phyloP scores from a whole-genome alignment of 1,284 basidiomycete species.

The Lentinula novae-zelandiae region DNA sequence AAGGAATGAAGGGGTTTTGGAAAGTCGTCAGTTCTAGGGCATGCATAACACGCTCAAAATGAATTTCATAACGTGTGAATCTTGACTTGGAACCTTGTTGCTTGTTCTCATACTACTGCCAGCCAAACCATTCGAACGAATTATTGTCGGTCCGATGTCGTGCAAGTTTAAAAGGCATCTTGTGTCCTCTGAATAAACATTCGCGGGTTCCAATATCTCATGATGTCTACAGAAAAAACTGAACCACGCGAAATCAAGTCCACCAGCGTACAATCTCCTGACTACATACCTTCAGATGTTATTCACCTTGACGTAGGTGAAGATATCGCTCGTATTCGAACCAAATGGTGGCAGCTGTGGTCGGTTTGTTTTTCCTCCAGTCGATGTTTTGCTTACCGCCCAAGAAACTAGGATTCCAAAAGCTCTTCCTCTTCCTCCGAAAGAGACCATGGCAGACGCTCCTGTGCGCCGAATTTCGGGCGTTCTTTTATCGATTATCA shows the following conservation, averaged over 20 bases:
- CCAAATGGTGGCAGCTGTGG: constrained; percentile 25
- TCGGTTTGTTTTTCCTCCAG: constrained; percentile 15
- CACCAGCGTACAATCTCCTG: background rate
- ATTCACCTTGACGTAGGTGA: constrained; percentile 10
- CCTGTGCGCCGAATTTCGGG: constrained; percentile 27
- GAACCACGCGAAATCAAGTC: background rate
- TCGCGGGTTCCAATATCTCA: background rate
- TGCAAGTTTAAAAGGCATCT: background rate
- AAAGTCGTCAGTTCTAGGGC: too few relatives aligned
- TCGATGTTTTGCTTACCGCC: background rate
- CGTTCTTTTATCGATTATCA: background rate
- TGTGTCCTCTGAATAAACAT: background rate
- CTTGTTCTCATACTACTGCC: background rate
- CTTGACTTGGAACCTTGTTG: background rate
- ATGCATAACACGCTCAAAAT: background rate
- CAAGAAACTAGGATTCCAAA: constrained; percentile 46
- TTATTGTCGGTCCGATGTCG: background rate
- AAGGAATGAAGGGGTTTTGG: too few relatives aligned
- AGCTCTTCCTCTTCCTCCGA: constrained; percentile 54
- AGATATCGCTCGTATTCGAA: background rate
- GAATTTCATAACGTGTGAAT: background rate
- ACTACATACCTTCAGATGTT: background rate
- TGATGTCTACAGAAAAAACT: background rate
- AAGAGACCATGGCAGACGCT: constrained; percentile 54
- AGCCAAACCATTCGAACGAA: background rate